Evolutionary conservation across 2,329 filamentous ascomycete species (phyloP), one percentile per base, ranked within the genome.

Genomic region (Graphiopsis chlorocephala): DNA sequence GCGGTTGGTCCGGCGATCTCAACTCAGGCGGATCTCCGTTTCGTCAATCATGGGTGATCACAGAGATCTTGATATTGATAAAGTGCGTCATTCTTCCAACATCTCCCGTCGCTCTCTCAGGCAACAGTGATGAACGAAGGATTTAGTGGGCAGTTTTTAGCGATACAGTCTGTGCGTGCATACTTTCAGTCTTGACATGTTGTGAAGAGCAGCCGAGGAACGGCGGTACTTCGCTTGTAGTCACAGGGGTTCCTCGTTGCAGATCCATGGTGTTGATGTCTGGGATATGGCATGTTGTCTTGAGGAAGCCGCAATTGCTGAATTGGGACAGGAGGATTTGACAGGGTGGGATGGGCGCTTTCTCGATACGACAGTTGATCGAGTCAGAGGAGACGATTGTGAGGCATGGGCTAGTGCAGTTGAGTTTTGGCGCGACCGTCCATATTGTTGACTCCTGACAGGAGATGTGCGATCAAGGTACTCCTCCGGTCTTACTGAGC

Each of bases 141-240:
- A 53, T 53, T 28, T 31, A 53, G 50, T 31, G 50, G 50, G 29
- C 4, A 53, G 26, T 53, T 31, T 29, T 31, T n/a, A 31, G 29
- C 50, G 26, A 12, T 53, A 29, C 7, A 28, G 50, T 53, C 50
- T 53, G 50, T 29, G 25, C 29, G 28, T 31, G 5, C 55, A 58
- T 26, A 28, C 15, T 58, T 20, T 26, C 4, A 15, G 38, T 45
- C 10, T 45, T 45, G 38, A 45, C 38, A 45, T 20, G 38, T 10
- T 29, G 55, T 58, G 55, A 45, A 58, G 31, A 35, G 28, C 31
- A 45, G 17, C 35, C 55, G 55, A 58, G 55, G 35, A n/a, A 20
- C 55, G 55, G 35, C 31, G 53, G 53, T 56, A 38, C 53, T 7
- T 56, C 53, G 53, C 31, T 56, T 56, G 33, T 58, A 17, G 14